Evolutionary conservation across 306 rosid species (phyloP).

Genomic region (Castanospermum australe): DNA sequence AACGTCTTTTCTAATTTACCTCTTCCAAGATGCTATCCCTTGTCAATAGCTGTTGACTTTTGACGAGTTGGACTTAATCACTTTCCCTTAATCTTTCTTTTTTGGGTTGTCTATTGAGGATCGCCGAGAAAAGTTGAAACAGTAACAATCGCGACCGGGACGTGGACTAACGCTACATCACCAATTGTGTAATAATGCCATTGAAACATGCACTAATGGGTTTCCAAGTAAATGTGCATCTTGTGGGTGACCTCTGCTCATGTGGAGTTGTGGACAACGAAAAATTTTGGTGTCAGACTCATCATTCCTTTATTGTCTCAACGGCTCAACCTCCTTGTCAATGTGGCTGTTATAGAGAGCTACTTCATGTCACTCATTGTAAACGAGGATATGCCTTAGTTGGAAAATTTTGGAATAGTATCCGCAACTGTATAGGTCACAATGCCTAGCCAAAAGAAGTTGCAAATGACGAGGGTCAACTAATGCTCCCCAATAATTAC

Average conservation of each 20-base stretch:
- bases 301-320: conserved; percentile 25
- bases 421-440: not conserved
- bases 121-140: conserved; percentile 25
- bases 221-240: not conserved
- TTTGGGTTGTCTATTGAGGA: conserved; percentile 27
- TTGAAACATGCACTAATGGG: not conserved
- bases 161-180: not conserved
- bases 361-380: conserved; percentile 22
- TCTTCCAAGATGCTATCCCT: conserved; percentile 25
- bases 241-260: conserved; percentile 10
- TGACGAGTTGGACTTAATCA: conserved; percentile 19
- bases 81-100: conserved; percentile 6
- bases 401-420: not conserved
- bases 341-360: conserved; percentile 11
- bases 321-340: conserved; percentile 6
- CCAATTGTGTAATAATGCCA: conserved; percentile 1
- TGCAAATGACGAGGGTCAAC: not conserved
- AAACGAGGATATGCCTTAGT: not conserved
- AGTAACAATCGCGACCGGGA: not conserved
- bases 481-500: not conserved
- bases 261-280: not conserved
- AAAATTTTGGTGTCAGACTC: not conserved
- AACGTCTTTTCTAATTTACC: too few relatives aligned
- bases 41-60: conserved; percentile 38
- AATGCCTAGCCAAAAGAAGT: not conserved